phyloP scores from a whole-genome alignment of 2,329 filamentous ascomycete genomes.

The Penicillium sp. region DNA sequence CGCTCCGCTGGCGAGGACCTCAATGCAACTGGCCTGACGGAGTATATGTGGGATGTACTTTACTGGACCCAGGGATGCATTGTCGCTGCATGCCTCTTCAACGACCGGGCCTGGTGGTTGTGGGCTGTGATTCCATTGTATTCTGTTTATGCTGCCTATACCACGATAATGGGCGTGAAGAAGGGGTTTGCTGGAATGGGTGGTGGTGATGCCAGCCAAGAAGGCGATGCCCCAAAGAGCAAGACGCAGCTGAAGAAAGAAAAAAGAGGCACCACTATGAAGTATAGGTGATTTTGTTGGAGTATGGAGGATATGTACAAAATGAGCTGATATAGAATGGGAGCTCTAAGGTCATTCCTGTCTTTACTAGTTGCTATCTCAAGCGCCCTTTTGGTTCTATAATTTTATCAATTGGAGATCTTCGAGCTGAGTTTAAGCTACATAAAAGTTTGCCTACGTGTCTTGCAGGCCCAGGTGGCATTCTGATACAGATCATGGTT shows the following conservation, averaged over 20 bases:
- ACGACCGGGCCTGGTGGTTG: slow-evolving; percentile 74
- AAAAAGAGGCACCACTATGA: slow-evolving; percentile 47
- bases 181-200: slow-evolving; percentile 45
- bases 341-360: not conserved
- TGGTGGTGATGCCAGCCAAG: slow-evolving; percentile 27
- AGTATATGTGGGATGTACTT: slow-evolving; percentile 96
- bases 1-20: slow-evolving; percentile 82
- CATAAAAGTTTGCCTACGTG: no score
- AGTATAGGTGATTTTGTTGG: slow-evolving; percentile 37
- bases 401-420: not conserved
- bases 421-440: not conserved
- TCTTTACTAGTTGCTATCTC: not conserved
- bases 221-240: slow-evolving; percentile 37
- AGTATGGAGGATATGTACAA: slow-evolving; percentile 8
- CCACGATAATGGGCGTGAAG: slow-evolving; percentile 48
- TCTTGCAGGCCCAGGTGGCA: no score
- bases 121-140: slow-evolving; percentile 54
- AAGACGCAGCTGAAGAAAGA: slow-evolving; percentile 56
- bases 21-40: slow-evolving; percentile 80
- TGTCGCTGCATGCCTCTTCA: slow-evolving; percentile 69
- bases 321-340: not conserved
- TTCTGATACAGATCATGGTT: no score
- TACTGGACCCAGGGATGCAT: slow-evolving; percentile 89
- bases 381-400: not conserved
- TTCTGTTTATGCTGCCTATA: slow-evolving; percentile 47